Conservation (phyloP, 768 basidiomycete genomes). For the Tephrocybe sp. region DNA sequence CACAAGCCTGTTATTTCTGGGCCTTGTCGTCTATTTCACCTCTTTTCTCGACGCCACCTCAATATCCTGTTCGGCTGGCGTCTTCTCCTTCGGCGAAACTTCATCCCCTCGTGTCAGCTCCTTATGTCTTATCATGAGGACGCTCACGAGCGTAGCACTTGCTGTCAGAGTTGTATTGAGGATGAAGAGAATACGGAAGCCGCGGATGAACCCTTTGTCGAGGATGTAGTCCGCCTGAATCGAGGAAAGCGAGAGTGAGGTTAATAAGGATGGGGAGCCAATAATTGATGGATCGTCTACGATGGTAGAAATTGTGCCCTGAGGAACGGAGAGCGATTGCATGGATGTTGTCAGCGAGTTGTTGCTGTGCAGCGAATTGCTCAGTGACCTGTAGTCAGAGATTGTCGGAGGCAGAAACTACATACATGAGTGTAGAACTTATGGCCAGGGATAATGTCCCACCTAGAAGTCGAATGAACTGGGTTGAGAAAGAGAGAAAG, state of each 20-base stretch:
- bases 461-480: constrained; percentile 72
- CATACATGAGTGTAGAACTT: constrained; percentile 56
- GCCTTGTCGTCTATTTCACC: too few relatives aligned
- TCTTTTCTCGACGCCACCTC: too few relatives aligned
- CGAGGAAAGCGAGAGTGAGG: constrained; percentile 34
- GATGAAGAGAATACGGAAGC: constrained; percentile 61
- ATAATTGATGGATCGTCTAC: constrained; percentile 48
- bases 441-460: constrained; percentile 69
- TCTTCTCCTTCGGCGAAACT: too few relatives aligned
- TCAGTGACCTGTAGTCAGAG: constrained; percentile 11
- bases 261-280: constrained; percentile 20
- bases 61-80: too few relatives aligned
- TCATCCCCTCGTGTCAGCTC: constrained; percentile 62
- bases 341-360: constrained; percentile 47
- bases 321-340: constrained; percentile 34
- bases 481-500: not conserved
- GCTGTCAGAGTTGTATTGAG: constrained; percentile 57
- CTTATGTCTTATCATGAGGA: constrained; percentile 62
- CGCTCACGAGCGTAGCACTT: constrained; percentile 51
- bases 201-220: constrained; percentile 49
- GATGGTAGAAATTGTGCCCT: constrained; percentile 38
- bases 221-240: constrained; percentile 42
- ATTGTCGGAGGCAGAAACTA: not conserved
- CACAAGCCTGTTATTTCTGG: too few relatives aligned
- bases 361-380: constrained; percentile 30